Evolutionary conservation across 768 basidiomycete species (phyloP).

Genomic region (Stropharia rugosoannulata): DNA sequence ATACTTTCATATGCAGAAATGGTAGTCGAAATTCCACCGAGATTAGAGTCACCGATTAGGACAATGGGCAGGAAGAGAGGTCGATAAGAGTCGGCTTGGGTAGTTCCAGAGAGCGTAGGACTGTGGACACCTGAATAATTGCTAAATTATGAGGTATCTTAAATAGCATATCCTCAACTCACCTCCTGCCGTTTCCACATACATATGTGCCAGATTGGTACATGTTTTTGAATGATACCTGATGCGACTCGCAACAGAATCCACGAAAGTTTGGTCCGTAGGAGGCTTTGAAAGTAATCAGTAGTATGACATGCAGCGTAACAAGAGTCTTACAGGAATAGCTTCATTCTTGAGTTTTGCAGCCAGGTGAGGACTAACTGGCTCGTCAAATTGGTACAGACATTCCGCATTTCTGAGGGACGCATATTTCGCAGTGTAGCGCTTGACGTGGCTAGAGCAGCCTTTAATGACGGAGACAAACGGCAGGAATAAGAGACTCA

Average conservation of each 20-base stretch:
- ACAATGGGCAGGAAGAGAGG: conserved; percentile 86
- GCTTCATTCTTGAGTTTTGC: conserved; percentile 44
- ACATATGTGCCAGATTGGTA: conserved; percentile 54
- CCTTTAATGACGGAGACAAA: background rate
- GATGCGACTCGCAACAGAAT: conserved; percentile 64
- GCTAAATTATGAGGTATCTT: background rate
- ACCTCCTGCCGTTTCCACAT: conserved; percentile 97
- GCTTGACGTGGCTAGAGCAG: conserved; percentile 60
- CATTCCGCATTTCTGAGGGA: conserved; percentile 60
- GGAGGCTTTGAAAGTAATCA: conserved; percentile 41
- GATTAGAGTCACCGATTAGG: conserved; percentile 82
- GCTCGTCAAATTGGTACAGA: conserved; percentile 82
- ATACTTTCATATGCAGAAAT: conserved; percentile 93
- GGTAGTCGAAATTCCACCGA: conserved; percentile 92
- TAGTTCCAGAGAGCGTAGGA: conserved; percentile 77
- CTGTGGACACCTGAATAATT: conserved; percentile 78
- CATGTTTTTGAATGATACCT: conserved; percentile 42
- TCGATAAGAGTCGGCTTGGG: conserved; percentile 84
- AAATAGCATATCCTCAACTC: conserved; percentile 22
- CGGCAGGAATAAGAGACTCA: conserved; percentile 30
- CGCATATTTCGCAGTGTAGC: conserved; percentile 38
- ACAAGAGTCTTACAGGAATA: conserved; percentile 23
- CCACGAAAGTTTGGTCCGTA: conserved; percentile 65
- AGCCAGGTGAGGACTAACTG: conserved; percentile 93
- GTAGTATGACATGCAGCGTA: background rate